Base-by-base conservation (phyloP, 2,329 filamentous ascomycete genomes). In the Clonostachys byssicola region DNA sequence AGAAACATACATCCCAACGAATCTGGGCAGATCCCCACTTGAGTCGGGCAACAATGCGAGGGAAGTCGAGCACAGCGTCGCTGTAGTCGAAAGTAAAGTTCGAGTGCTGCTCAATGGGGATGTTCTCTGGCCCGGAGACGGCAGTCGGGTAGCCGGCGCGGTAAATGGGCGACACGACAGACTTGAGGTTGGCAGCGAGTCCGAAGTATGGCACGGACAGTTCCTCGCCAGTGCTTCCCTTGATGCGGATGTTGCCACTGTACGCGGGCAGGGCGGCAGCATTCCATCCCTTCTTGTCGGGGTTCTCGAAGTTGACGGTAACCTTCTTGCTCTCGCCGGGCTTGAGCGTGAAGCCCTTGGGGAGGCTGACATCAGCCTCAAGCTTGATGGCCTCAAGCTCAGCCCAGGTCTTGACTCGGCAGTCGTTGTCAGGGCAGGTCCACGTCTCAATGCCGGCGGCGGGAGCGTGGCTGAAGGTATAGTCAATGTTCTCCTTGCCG, bases 361-460 rank as follows among this genome's bases (percentile, higher is more conserved):
- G 33, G 43, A 51, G 6, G 51, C 47, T 43, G 38, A 49, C 40
- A 48, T 47, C 54, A 1, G 61, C 52, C 13, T 54, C 54, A 34
- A 65, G 52, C 1, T 45, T 53, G 34, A 17, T 44, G 14, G 49
- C 43, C 5, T 23, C 18, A 12, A 50, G 42, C 45, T 50, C 39
- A 2, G 45, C 34, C 20, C 44, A 47, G 20, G 17, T 51, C 17
- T 35, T 20, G 33, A 45, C 47, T 33, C 41, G 40, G 33, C 48
- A 47, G 12, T 43, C 18, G 4, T 47, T 47, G 4, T 48, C 30
- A 49, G 17, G 50, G 51, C 12, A 59, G 48, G n/a, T 53, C 44
- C 12, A 66, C 61, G 67, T 62, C 52, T 72, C 67, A 42, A 67
- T 62, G 12, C 66, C 68, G 5, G 61, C 66, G 7, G 61, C 62